These are phyloP conservation scores for Sporothrix pseudoabietina DNA, from an alignment of 2,329 filamentous ascomycete genomes.

Conservation along the genomic window DNA sequence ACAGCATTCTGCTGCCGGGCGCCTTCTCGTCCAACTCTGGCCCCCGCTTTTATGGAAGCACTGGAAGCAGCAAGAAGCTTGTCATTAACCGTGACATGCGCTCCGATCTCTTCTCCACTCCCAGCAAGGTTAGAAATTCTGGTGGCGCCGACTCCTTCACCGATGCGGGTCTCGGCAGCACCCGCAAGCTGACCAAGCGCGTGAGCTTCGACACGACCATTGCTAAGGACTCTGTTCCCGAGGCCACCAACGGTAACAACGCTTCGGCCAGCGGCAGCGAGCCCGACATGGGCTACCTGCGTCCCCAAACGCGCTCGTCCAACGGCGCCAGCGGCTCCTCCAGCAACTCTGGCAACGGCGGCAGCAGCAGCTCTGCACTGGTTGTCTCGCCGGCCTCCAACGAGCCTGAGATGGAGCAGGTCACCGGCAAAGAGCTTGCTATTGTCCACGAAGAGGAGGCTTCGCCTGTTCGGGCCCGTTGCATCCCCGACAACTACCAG, in stretches of 20 bases:
- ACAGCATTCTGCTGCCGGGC: constrained; percentile 82
- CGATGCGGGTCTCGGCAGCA: constrained; percentile 41
- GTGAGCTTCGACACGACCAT: constrained; percentile 85
- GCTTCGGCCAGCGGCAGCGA: constrained; percentile 47
- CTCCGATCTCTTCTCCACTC: constrained; percentile 68
- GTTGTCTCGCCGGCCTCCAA: constrained; percentile 13
- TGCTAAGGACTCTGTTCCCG: constrained; percentile 42
- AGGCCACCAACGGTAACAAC: constrained; percentile 30
- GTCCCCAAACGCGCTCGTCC: constrained; percentile 50
- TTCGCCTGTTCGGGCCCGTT: constrained; percentile 41
- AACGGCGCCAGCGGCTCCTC: constrained; percentile 49
- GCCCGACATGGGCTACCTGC: constrained; percentile 62
- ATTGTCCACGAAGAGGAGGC: constrained; percentile 73
- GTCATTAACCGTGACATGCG: constrained; percentile 88
- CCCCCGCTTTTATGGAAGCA: constrained; percentile 66
- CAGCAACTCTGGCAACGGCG: constrained; percentile 36
- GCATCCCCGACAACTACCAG: constrained; percentile 35
- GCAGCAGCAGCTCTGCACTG: constrained; percentile 24
- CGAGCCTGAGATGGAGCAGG: constrained; percentile 67
- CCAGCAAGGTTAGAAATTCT: constrained; percentile 54
- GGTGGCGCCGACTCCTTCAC: constrained; percentile 3
- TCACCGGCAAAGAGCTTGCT: constrained; percentile 73
- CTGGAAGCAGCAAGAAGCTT: constrained; percentile 80
- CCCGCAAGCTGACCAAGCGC: constrained; percentile 71
- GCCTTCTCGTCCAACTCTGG: constrained; percentile 73